phyloP scores from a whole-genome alignment of 2,329 filamentous ascomycete genomes.

The Scedosporium minutisporum region DNA sequence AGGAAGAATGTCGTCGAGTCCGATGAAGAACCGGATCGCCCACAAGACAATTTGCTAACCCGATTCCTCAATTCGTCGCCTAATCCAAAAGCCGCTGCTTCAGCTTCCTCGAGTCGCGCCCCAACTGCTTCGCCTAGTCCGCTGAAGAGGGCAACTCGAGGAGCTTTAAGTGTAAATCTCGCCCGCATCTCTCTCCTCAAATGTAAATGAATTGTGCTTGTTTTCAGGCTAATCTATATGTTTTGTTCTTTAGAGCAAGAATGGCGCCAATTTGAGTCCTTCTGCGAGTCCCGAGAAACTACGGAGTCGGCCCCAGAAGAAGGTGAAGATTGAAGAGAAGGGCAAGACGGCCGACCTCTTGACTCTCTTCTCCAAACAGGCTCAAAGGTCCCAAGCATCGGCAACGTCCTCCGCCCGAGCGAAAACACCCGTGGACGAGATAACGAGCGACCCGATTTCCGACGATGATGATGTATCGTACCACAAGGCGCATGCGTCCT shows the following conservation, averaged over 20 bases:
- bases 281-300: conserved; percentile 38
- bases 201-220: not conserved
- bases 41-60: conserved; percentile 35
- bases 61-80: conserved; percentile 47
- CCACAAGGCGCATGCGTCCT: conserved; percentile 38
- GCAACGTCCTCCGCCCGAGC: not conserved
- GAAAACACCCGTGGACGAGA: conserved; percentile 32
- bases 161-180: not conserved
- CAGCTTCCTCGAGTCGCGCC: conserved; percentile 20
- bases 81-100: conserved; percentile 21
- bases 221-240: no score
- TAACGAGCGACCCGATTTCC: conserved; percentile 47
- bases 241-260: conserved; percentile 1
- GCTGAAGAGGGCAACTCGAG: conserved; percentile 17
- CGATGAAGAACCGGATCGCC: conserved; percentile 36
- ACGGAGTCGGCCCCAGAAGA: conserved; percentile 26
- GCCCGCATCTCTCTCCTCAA: not conserved
- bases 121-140: conserved; percentile 32
- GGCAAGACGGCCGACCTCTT: conserved; percentile 47
- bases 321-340: conserved; percentile 37
- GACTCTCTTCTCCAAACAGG: conserved; percentile 53
- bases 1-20: conserved; percentile 45
- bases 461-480: conserved; percentile 49
- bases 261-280: conserved; percentile 21
- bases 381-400: conserved; percentile 32